These are phyloP conservation scores for Cryptosporidium bovis DNA, from an alignment of 169 alveolate species.

Conservation along the genomic window DNA sequence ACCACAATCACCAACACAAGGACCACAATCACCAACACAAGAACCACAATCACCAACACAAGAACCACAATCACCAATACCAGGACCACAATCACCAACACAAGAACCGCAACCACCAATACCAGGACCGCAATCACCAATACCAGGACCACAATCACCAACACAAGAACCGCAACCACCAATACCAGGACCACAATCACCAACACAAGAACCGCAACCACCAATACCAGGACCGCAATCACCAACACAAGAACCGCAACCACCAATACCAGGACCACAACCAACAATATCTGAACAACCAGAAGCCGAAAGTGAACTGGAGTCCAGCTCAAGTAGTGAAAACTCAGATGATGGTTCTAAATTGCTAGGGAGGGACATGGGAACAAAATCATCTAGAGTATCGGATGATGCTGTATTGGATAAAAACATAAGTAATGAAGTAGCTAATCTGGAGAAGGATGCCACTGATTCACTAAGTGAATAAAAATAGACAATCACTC, in stretches of 20 bases:
- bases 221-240: slow-evolving; percentile 1
- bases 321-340: too few relatives aligned
- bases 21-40: background rate
- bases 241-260: background rate
- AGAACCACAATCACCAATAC: background rate
- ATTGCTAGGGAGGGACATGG: slow-evolving; percentile 11
- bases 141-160: background rate
- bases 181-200: background rate
- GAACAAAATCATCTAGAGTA: background rate
- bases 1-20: background rate
- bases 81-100: background rate
- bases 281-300: too few relatives aligned
- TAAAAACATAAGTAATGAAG: background rate
- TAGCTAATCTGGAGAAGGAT: background rate
- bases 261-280: slow-evolving; percentile 17
- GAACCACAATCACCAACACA: background rate
- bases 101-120: background rate
- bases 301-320: background rate
- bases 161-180: background rate
- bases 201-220: slow-evolving; percentile 2
- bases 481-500: background rate
- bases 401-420: background rate
- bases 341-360: background rate
- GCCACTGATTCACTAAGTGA: background rate
- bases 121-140: background rate